Evolutionary conservation across 179 eudicot species (phyloP).

Genomic region (Silene noctiflora): DNA sequence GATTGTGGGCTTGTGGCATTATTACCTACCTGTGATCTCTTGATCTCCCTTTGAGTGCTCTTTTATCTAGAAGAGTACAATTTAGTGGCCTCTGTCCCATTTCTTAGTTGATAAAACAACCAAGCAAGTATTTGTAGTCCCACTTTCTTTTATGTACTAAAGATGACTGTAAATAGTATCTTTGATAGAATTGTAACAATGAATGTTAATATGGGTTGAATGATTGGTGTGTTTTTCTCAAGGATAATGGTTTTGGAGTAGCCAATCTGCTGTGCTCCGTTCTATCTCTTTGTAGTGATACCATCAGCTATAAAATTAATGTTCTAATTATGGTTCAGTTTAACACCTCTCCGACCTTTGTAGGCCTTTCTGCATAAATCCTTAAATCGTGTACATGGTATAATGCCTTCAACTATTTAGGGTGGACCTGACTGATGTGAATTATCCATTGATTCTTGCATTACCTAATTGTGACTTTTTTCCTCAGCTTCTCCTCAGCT

Average conservation of each 20-base stretch:
- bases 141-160: neutral
- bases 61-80: no score
- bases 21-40: neutral
- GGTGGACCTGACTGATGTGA: slow-evolving; percentile 5
- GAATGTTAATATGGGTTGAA: neutral
- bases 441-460: slow-evolving; percentile 1
- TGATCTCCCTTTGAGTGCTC: no score
- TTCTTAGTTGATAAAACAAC: neutral
- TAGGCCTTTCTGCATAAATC: slow-evolving; percentile 1
- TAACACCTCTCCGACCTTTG: neutral
- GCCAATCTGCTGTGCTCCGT: no score
- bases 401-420: neutral
- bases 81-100: no score
- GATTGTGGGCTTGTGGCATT: neutral
- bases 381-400: neutral
- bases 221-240: neutral
- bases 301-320: neutral
- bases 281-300: neutral
- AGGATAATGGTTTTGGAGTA: neutral
- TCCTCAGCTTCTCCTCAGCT: slow-evolving; percentile 90
- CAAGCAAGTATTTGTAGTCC: neutral
- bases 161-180: slow-evolving; percentile 2
- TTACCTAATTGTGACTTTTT: slow-evolving; percentile 11
- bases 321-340: neutral
- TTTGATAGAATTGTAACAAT: neutral